phyloP scores from a whole-genome alignment of 345 rosid genomes.

The Abelmoschus esculentus region DNA sequence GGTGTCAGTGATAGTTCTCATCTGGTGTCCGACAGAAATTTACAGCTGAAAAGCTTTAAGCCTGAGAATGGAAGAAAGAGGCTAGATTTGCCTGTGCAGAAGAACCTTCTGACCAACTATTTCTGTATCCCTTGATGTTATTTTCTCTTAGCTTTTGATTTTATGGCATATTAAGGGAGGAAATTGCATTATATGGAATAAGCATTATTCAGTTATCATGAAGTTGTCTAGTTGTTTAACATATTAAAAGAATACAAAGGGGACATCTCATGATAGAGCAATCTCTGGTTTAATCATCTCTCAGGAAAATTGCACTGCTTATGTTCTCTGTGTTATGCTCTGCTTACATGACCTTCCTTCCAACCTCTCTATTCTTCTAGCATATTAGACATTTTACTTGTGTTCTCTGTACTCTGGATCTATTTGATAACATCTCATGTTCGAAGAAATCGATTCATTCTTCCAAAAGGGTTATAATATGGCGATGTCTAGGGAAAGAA shows the following conservation, averaged over 20 bases:
- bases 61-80: slow-evolving; percentile 52
- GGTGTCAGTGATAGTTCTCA: slow-evolving; percentile 30
- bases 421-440: not conserved
- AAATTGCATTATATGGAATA: not conserved
- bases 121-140: slow-evolving; percentile 70
- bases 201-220: not conserved
- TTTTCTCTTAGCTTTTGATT: slow-evolving; percentile 8
- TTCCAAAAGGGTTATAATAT: not conserved
- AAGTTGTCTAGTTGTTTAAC: not conserved
- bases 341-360: not conserved
- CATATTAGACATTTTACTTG: not conserved
- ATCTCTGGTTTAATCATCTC: not conserved
- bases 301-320: not conserved
- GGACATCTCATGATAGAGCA: not conserved
- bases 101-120: slow-evolving; percentile 82
- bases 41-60: slow-evolving; percentile 31
- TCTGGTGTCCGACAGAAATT: slow-evolving; percentile 20
- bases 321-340: not conserved
- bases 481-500: not conserved
- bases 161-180: not conserved
- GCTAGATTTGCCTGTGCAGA: slow-evolving; percentile 89
- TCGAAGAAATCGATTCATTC: not conserved
- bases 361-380: not conserved
- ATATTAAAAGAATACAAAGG: not conserved
- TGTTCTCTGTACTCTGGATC: no score